Evolutionary conservation across 345 rosid genomes (phyloP), one percentile per base, ranked within the genome.

Genomic region (Mangifera indica): DNA sequence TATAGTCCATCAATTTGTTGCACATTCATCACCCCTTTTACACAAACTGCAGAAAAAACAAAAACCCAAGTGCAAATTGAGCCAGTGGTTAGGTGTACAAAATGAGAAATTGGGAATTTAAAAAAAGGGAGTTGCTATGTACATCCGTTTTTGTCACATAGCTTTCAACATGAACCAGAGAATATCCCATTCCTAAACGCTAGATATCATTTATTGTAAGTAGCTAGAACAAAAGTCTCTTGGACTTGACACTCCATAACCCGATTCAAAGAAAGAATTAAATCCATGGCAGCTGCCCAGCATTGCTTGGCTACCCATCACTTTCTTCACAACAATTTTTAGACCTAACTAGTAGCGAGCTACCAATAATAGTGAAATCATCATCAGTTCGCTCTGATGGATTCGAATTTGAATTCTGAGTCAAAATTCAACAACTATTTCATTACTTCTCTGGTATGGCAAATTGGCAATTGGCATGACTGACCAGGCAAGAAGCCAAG

Each of bases 341-440:
- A 37, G 8, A 34, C 2, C 40, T 0, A 34, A 34, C 5, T 3
- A 34, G 5, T 3, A 29, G 34, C 34, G 34, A 29, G 34, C 34
- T 29, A 34, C 37, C 37, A 34, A 34, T 34, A 34, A 7, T 6
- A 37, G 42, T 37, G 7, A 37, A 9, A 37, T 17, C 34, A 60
- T 15, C 48, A 62, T 40, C 44, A 26, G 48, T 65, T 24, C 29
- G 44, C n/a, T 66, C 17, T 66, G 46, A 65, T 73, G 67, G 18
- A 56, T 73, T 17, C 26, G 78, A 25, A 14, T 51, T 18, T 69
- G 72, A 68, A 40, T 42, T n/a, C 8, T 55, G 18, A 46, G 78
- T 75, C 63, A 75, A 61, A 44, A 74, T 7, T 18, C 52, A 53
- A 55, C 61, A 5, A 54, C 49, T 29, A 12, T 6, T 40, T 42